phyloP scores from a whole-genome alignment of 192 early-diverging fungal species.

The Helicostylum pulchrum region DNA sequence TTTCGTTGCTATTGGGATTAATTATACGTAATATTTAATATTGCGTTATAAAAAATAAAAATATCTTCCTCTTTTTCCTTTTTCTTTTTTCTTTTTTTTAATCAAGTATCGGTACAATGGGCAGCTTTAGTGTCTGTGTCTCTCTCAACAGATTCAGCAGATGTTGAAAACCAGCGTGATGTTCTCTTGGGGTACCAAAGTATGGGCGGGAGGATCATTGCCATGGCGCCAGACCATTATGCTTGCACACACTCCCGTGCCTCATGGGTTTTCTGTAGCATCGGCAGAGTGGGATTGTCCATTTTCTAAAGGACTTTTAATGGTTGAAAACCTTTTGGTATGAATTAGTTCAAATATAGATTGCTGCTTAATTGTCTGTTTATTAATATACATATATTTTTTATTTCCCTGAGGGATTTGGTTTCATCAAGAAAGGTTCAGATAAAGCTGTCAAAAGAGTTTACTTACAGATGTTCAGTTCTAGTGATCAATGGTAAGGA shows the following conservation, averaged over 20 bases:
- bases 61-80: no score
- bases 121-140: neutral
- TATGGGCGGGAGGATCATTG: neutral
- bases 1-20: no score
- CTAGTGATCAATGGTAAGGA: conserved; percentile 21
- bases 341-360: conserved; percentile 1
- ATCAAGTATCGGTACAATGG: neutral
- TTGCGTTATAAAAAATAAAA: no score
- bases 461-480: conserved; percentile 4
- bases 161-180: conserved; percentile 11
- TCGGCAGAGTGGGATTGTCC: conserved; percentile 8
- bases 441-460: conserved; percentile 5
- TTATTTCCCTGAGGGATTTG: neutral
- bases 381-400: neutral
- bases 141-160: conserved; percentile 14
- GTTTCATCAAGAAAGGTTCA: neutral
- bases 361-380: neutral
- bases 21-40: no score
- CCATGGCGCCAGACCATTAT: conserved; percentile 7
- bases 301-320: neutral
- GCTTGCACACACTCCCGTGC: neutral
- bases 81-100: no score
- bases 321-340: conserved; percentile 4
- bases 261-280: conserved; percentile 1
- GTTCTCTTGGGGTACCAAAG: no score